Evolutionary conservation across 2,329 filamentous ascomycete genomes (phyloP), one percentile per base, ranked within the genome.

Genomic region (Cadophora sp.): DNA sequence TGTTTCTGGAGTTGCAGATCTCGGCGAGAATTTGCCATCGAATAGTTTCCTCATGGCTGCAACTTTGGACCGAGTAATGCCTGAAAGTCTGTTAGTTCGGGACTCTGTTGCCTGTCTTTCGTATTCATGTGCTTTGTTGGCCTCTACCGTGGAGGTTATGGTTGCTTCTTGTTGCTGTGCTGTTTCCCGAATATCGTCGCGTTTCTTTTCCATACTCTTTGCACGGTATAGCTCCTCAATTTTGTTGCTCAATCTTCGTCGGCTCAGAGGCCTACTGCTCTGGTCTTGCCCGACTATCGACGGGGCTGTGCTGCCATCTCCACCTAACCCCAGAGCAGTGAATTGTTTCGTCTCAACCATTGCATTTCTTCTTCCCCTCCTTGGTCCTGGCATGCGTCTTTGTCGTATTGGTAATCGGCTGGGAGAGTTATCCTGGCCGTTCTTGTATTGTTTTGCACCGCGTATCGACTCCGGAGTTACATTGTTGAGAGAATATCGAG

Each of bases 21-120:
- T 61, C 1, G 47, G 39, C 13, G 48, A 6, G 55, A 62, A 55
- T 53, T 58, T 65, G 13, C 50, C 64, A 36, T 75, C 73, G 59
- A 75, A 75, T 9, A 69, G 36, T 48, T 63, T 71, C 36, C 64
- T 74, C 67, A 73, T 73, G 50, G 68, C 72, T n/a, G 69, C 64
- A 16, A 75, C 72, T 53, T 69, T 74, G 1, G 65, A 68, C 7
- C 43, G 24, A 11, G 47, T 59, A n/a, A n/a, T 66, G 27, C 45
- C 66, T 1, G 30, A 24, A 48, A 43, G 59, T 18, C 27, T 67
- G 8, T 36, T 22, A 41, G 24, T 16, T 60, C 24, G 41, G 48
- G 20, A 13, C 7, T 50, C 47, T 3, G 16, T 43, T 51, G 11
- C 39, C n/a, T 5, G 24, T 39, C 33, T 41, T 16, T 58, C 45